Evolutionary conservation across 768 basidiomycete species (phyloP).

Genomic region (Suillus decipiens): DNA sequence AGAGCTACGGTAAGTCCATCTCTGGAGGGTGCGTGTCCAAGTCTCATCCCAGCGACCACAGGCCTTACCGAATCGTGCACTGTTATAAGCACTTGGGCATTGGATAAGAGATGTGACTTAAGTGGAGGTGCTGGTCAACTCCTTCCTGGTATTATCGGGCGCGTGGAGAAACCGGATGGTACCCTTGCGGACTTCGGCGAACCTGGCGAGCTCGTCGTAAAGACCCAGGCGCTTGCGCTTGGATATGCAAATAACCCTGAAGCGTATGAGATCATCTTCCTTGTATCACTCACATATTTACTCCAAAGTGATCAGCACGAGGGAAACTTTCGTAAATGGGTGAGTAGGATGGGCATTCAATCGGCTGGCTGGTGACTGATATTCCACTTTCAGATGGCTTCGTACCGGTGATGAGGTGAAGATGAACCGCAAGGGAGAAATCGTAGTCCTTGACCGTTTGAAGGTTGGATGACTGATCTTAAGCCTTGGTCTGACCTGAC

Average conservation of each 20-base stretch:
- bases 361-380: not conserved
- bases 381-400: slow-evolving; percentile 50
- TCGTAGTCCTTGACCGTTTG: slow-evolving; percentile 72
- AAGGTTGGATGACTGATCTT: slow-evolving; percentile 47
- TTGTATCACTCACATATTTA: slow-evolving; percentile 14
- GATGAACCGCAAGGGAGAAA: slow-evolving; percentile 59
- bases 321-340: slow-evolving; percentile 62
- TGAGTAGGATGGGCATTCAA: slow-evolving; percentile 2
- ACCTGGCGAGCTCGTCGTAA: slow-evolving; percentile 62
- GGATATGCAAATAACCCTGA: slow-evolving; percentile 58
- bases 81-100: slow-evolving; percentile 48
- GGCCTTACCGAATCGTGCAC: slow-evolving; percentile 69
- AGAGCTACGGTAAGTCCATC: slow-evolving; percentile 53
- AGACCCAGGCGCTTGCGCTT: slow-evolving; percentile 59
- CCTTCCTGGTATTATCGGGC: slow-evolving; percentile 56
- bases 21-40: not conserved
- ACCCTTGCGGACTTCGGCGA: slow-evolving; percentile 56
- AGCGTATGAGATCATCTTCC: slow-evolving; percentile 47
- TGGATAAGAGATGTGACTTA: slow-evolving; percentile 44
- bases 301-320: slow-evolving; percentile 43
- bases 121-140: slow-evolving; percentile 61
- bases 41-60: slow-evolving; percentile 18
- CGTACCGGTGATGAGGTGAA: slow-evolving; percentile 72
- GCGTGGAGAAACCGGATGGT: slow-evolving; percentile 61
- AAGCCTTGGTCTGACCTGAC: not conserved